phyloP scores from a whole-genome alignment of 306 rosid species.

The Betula pendula region DNA sequence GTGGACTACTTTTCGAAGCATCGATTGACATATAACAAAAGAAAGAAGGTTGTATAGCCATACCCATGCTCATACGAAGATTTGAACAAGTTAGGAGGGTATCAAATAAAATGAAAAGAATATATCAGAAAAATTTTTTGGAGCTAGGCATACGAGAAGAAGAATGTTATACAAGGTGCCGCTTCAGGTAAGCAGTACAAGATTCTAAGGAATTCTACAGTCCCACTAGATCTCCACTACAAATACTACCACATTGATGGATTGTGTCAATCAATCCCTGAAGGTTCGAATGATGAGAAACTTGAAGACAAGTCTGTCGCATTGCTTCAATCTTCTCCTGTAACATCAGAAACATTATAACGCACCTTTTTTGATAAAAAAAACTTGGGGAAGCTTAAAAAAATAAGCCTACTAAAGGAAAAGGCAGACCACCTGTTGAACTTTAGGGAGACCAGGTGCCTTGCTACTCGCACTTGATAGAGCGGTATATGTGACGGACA shows the following conservation, averaged over 20 bases:
- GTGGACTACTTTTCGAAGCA: too few relatives aligned
- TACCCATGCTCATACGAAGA: too few relatives aligned
- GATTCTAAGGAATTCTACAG: neutral
- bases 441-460: slow-evolving; percentile 17
- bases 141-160: neutral
- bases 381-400: neutral
- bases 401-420: slow-evolving; percentile 4
- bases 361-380: neutral
- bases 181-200: neutral
- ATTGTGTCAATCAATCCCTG: neutral
- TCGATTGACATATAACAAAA: too few relatives aligned
- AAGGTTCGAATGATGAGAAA: neutral
- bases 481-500: slow-evolving; percentile 44
- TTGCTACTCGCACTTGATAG: slow-evolving; percentile 47
- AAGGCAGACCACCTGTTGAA: slow-evolving; percentile 3
- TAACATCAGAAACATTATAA: neutral
- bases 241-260: neutral
- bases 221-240: neutral
- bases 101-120: neutral
- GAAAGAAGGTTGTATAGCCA: too few relatives aligned
- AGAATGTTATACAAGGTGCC: neutral
- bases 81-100: too few relatives aligned
- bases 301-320: neutral
- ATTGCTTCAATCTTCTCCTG: neutral
- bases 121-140: neutral